A percentile compares a stretch with the other conserved stretches of the same genome.
These are phyloP conservation scores for Lomentospora prolificans DNA, from an alignment of 2,329 filamentous ascomycete genomes.

Conservation along the genomic window DNA sequence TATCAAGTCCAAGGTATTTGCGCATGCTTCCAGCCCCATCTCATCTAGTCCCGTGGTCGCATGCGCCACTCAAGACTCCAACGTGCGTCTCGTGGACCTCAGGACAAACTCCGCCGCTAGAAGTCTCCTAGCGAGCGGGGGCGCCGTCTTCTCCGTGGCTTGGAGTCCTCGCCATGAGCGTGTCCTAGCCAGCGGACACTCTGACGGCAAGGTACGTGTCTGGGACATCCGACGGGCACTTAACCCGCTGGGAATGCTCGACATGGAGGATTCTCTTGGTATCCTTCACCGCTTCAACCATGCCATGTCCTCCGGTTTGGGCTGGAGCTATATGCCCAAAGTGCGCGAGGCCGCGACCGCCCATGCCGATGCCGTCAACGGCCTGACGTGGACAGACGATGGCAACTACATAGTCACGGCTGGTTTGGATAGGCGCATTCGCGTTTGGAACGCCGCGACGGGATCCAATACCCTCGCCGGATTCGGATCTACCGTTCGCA, in stretches of 20 bases:
- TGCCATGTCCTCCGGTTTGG: slow-evolving; percentile 20
- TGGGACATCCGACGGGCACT: slow-evolving; percentile 82
- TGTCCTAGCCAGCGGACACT: slow-evolving; percentile 72
- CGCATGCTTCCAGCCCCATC: slow-evolving; percentile 67
- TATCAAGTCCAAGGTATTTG: slow-evolving; percentile 60
- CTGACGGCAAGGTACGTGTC: slow-evolving; percentile 71
- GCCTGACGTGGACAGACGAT: slow-evolving; percentile 73
- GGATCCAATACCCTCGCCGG: slow-evolving; percentile 81
- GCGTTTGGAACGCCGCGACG: slow-evolving; percentile 75
- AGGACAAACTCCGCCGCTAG: slow-evolving; percentile 67
- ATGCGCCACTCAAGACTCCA: slow-evolving; percentile 76
- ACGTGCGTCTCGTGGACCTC: slow-evolving; percentile 77
- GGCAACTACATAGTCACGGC: slow-evolving; percentile 67
- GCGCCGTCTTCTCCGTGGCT: slow-evolving; percentile 56
- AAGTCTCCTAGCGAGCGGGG: slow-evolving; percentile 58
- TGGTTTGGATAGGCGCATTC: slow-evolving; percentile 73
- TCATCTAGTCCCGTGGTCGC: slow-evolving; percentile 70
- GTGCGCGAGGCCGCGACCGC: slow-evolving; percentile 50
- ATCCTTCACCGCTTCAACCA: slow-evolving; percentile 35
- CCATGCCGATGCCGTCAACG: slow-evolving; percentile 76
- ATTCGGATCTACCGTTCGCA: slow-evolving; percentile 76
- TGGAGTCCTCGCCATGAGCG: slow-evolving; percentile 81
- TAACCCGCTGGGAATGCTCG: slow-evolving; percentile 64
- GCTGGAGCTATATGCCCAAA: slow-evolving; percentile 20
- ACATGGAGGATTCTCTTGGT: slow-evolving; percentile 75